phyloP scores from a whole-genome alignment of 371 early-diverging fungal species.

The Lichtheimia hyalospora region DNA sequence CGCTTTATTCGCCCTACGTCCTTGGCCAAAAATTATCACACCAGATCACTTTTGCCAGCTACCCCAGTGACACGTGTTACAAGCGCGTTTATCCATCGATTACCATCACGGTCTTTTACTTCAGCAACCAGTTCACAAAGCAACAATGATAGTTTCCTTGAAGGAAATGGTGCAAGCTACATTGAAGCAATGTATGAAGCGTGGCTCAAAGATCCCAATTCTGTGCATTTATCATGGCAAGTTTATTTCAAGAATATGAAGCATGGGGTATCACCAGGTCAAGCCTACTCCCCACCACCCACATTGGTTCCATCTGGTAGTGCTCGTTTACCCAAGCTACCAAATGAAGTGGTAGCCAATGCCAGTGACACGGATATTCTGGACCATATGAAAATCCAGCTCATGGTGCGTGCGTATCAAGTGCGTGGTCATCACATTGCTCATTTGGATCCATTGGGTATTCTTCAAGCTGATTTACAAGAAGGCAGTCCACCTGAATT shows the following conservation, averaged over 20 bases:
- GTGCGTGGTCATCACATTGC: slow-evolving; percentile 96
- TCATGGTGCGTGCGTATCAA: slow-evolving; percentile 96
- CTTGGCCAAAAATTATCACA: too few relatives aligned
- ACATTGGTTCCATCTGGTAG: slow-evolving; percentile 71
- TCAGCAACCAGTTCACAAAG: not conserved
- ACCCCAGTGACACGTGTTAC: too few relatives aligned
- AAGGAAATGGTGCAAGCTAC: slow-evolving; percentile 69
- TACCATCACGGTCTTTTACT: too few relatives aligned
- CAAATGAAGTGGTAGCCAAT: slow-evolving; percentile 32
- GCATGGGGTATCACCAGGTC: slow-evolving; percentile 66
- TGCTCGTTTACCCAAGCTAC: slow-evolving; percentile 66
- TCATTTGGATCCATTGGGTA: slow-evolving; percentile 90
- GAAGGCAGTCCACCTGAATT: slow-evolving; percentile 80
- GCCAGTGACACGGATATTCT: slow-evolving; percentile 60
- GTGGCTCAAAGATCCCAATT: slow-evolving; percentile 87
- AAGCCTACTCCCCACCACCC: slow-evolving; percentile 83
- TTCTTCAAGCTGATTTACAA: slow-evolving; percentile 65
- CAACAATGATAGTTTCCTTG: slow-evolving; percentile 26
- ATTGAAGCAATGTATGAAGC: slow-evolving; percentile 96
- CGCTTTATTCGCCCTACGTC: too few relatives aligned
- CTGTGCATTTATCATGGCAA: slow-evolving; percentile 97
- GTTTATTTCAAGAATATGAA: slow-evolving; percentile 93
- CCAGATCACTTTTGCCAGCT: too few relatives aligned
- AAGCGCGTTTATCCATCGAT: too few relatives aligned
- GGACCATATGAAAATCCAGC: slow-evolving; percentile 97